These are phyloP conservation scores for Zymoseptoria ardabiliae DNA, from an alignment of 2,329 filamentous ascomycete species.

Conservation along the genomic window DNA sequence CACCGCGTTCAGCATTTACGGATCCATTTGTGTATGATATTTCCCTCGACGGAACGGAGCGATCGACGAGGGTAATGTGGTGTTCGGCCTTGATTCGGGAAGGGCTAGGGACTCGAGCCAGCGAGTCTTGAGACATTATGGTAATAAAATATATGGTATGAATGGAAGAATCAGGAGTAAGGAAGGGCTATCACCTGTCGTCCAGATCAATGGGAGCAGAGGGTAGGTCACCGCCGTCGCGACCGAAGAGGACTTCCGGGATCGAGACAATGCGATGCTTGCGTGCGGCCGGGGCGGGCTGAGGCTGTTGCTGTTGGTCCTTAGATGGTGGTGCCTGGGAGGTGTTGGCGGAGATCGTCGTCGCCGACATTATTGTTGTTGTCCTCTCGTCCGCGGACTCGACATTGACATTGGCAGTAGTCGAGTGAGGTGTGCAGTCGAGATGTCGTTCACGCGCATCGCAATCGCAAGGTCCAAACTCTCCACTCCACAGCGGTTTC, in stretches of 20 bases:
- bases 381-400: background rate
- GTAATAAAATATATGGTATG: conserved; percentile 4
- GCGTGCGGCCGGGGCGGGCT: conserved; percentile 3
- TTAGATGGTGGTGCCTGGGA: background rate
- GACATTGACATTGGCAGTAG: background rate
- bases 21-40: conserved; percentile 7
- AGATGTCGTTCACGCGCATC: too few species aligned
- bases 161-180: conserved; percentile 2
- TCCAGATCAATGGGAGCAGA: conserved; percentile 15
- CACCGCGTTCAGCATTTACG: conserved; percentile 22
- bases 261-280: conserved; percentile 7
- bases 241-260: conserved; percentile 11
- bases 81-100: conserved; percentile 37
- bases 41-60: conserved; percentile 25
- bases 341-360: background rate
- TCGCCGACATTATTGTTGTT: conserved; percentile 4
- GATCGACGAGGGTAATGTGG: conserved; percentile 62
- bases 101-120: conserved; percentile 18
- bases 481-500: background rate
- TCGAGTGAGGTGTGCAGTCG: background rate
- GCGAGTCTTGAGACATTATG: conserved; percentile 23
- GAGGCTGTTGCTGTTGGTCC: background rate
- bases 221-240: conserved; percentile 10
- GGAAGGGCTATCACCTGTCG: conserved; percentile 19
- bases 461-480: background rate